Evolutionary conservation across 306 rosid genomes (phyloP), one percentile per base, ranked within the genome.

Genomic region (Inga laurina): DNA sequence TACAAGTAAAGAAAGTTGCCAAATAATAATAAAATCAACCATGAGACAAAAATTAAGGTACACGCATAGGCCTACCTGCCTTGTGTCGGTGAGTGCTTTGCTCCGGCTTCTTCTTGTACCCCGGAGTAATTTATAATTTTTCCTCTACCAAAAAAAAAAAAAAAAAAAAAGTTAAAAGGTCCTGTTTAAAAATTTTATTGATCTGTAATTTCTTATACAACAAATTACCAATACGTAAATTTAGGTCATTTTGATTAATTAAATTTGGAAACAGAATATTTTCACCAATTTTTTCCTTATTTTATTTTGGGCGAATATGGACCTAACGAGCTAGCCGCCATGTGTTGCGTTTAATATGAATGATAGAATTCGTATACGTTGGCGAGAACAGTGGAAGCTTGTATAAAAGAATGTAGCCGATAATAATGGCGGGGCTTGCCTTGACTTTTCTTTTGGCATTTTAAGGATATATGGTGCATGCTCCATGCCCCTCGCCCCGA

Each of bases 401-500:
- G 27, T 56, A 19, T 49, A 14, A 49, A 48, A 14, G 18, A 49
- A 49, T 0, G 19, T 12, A 11, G 5, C 16, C 0, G 5, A 14
- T 3, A 49, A 49, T 49, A 49, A 13, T 49, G 19, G 54, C 16
- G 54, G 16, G 61, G 57, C 48, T 35, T 37, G 32, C 49, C 5
- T 18, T 44, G 34, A 77, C 52, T 73, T 78, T 67, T 73, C 79
- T 82, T 78, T 78, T 79, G 5, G 51, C 73, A 8, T 39, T 80
- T 77, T 64, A 1, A 76, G 77, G 71, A 62, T 15, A 1, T 0
- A 1, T 4, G 72, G 3, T 44, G 46, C 79, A 35, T 64, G 68
- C 46, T 75, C n/a, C 62, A 7, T 48, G 35, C n/a, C 65, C 16
- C 8, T 51, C 16, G 1, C 6, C 5, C 8, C 65, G 65, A 52